Conservation (phyloP, 2,329 filamentous ascomycete genomes). For the Talaromyces sp. region DNA sequence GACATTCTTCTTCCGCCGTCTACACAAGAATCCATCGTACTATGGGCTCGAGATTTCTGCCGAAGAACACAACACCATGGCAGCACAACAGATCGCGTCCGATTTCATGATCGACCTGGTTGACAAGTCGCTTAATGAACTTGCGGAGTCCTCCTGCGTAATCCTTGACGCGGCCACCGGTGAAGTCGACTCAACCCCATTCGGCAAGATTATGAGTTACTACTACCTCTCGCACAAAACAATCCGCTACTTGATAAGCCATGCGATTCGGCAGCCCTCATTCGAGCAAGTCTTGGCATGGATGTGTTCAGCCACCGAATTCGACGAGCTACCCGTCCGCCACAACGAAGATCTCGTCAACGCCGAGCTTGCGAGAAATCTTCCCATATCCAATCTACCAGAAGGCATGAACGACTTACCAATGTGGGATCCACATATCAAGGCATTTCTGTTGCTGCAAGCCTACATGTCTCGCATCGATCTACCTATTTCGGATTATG, state of each 20-base stretch:
- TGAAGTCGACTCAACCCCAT: conserved; percentile 81
- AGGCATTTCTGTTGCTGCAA: conserved; percentile 89
- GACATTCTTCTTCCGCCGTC: conserved; percentile 97
- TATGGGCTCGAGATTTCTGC: conserved; percentile 92
- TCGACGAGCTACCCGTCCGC: conserved; percentile 93
- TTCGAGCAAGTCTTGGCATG: conserved; percentile 83
- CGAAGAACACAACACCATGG: conserved; percentile 84
- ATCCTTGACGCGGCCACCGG: conserved; percentile 75
- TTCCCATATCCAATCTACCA: conserved; percentile 62
- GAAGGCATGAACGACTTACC: conserved; percentile 66
- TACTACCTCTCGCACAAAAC: conserved; percentile 97
- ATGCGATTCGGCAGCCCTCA: conserved; percentile 71
- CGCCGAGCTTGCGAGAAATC: conserved; percentile 76
- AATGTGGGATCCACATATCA: conserved; percentile 98
- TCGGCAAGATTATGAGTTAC: conserved; percentile 99
- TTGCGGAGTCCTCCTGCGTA: conserved; percentile 82
- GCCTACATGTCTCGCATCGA: conserved; percentile 92
- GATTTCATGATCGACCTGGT: conserved; percentile 95
- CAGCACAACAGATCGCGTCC: conserved; percentile 83
- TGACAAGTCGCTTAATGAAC: conserved; percentile 76
- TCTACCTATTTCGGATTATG: conserved; percentile 93
- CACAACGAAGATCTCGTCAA: conserved; percentile 99
- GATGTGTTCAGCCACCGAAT: conserved; percentile 93
- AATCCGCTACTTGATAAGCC: conserved; percentile 75
- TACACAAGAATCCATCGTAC: conserved; percentile 98